Evolutionary conservation across 768 basidiomycete genomes (phyloP).

Genomic region (Boletus eberwhitei): DNA sequence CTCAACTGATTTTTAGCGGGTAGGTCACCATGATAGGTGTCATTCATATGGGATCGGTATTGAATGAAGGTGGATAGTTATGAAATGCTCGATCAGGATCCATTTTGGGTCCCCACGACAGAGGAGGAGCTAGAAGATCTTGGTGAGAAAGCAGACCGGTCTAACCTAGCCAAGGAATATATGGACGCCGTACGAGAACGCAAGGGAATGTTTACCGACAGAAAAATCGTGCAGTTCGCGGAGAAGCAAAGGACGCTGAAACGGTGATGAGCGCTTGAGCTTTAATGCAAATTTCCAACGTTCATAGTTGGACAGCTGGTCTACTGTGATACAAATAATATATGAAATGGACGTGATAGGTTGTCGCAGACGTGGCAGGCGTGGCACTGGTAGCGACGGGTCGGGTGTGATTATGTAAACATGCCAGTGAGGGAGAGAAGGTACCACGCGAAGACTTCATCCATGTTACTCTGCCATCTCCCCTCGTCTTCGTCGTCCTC

Average conservation of each 20-base stretch:
- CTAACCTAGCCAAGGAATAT: constrained; percentile 90
- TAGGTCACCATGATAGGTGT: constrained; percentile 34
- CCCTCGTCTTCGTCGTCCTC: constrained; percentile 9
- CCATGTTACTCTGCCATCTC: constrained; percentile 16
- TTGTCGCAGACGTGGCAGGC: constrained; percentile 6
- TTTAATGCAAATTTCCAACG: neutral
- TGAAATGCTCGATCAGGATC: constrained; percentile 90
- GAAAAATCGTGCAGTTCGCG: constrained; percentile 91
- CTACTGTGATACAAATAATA: neutral
- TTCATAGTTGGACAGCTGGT: neutral
- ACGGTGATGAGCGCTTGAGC: constrained; percentile 42
- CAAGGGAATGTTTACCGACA: constrained; percentile 94
- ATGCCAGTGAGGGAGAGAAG: constrained; percentile 6
- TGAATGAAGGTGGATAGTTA: constrained; percentile 51
- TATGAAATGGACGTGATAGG: constrained; percentile 13
- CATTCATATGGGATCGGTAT: neutral
- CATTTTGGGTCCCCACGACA: constrained; percentile 97
- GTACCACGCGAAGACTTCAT: constrained; percentile 9
- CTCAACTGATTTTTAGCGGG: constrained; percentile 96
- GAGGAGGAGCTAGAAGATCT: constrained; percentile 96
- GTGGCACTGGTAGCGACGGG: constrained; percentile 9
- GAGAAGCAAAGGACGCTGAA: constrained; percentile 95
- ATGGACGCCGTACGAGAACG: constrained; percentile 88
- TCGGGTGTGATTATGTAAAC: constrained; percentile 28
- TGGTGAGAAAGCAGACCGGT: constrained; percentile 91